Percentiles rank a stretch among this genome's conserved stretches.
Evolutionary conservation across 2,329 filamentous ascomycete genomes (phyloP).

Genomic region (Ophiostoma montium): DNA sequence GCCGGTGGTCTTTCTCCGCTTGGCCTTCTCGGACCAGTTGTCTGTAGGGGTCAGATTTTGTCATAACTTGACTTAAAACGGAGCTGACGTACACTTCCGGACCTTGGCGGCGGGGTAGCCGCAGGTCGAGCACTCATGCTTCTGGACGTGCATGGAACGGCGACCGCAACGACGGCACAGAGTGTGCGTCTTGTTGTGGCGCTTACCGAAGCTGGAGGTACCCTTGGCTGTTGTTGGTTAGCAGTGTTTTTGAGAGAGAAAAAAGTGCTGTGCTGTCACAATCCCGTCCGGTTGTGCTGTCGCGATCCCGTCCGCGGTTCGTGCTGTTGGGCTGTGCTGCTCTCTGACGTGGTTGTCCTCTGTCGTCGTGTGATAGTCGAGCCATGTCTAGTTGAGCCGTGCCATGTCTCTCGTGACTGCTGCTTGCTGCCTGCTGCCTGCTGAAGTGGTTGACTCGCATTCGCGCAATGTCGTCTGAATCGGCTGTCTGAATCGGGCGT

Average conservation of each 20-base stretch:
- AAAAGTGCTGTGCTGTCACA: too few relatives aligned
- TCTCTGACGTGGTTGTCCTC: background rate
- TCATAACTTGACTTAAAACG: too few relatives aligned
- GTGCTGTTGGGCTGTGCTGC: background rate
- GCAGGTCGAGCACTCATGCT: slow-evolving; percentile 91
- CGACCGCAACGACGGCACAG: slow-evolving; percentile 96
- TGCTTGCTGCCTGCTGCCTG: too few relatives aligned
- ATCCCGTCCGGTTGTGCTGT: background rate
- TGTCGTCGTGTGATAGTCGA: background rate
- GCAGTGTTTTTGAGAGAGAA: background rate
- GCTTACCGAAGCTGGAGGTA: slow-evolving; percentile 36
- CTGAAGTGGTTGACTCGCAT: too few relatives aligned
- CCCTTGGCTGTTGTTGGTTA: slow-evolving; percentile 32
- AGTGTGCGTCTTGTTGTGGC: slow-evolving; percentile 98
- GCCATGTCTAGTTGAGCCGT: background rate
- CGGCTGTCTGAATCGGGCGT: too few relatives aligned
- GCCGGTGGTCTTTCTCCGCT: slow-evolving; percentile 98
- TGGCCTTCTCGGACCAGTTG: slow-evolving; percentile 99
- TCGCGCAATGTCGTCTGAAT: too few relatives aligned
- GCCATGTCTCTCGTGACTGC: background rate
- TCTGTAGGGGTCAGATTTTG: too few relatives aligned
- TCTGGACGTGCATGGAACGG: slow-evolving; percentile 98
- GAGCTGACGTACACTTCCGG: slow-evolving; percentile 85
- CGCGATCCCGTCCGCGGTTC: background rate
- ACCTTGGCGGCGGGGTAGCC: slow-evolving; percentile 96